Percentiles rank a stretch among this genome's conserved stretches.
phyloP scores from a whole-genome alignment of 2,329 filamentous ascomycete genomes.

The Cytospora piceicola region DNA sequence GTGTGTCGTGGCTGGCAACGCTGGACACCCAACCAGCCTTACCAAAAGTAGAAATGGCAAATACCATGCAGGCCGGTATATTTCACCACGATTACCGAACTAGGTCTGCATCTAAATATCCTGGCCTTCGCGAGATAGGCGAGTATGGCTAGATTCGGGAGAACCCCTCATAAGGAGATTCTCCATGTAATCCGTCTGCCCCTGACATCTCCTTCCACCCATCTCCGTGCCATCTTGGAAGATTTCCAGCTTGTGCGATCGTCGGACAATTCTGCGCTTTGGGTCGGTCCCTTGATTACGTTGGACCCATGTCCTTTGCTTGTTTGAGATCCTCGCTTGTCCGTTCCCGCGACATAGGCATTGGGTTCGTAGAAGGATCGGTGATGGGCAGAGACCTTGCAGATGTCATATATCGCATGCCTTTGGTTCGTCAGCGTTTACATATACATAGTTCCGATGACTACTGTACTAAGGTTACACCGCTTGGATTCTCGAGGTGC shows the following conservation, averaged over 20 bases:
- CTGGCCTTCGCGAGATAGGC: slow-evolving; percentile 22
- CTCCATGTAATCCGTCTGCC: background rate
- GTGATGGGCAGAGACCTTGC: slow-evolving; percentile 8
- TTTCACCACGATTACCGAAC: background rate
- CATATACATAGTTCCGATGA: slow-evolving; percentile 2
- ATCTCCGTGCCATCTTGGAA: background rate
- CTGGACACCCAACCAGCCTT: background rate
- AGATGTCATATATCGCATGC: slow-evolving; percentile 22
- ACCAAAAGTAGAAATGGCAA: background rate
- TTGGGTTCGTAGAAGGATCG: slow-evolving; percentile 1
- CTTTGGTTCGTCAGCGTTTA: slow-evolving; percentile 11
- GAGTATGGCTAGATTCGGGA: slow-evolving; percentile 9
- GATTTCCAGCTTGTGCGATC: slow-evolving; percentile 4
- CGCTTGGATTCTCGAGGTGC: slow-evolving; percentile 6
- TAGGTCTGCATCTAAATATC: slow-evolving; percentile 20
- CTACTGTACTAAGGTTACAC: slow-evolving; percentile 10
- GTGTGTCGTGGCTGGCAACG: background rate
- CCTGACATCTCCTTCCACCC: background rate
- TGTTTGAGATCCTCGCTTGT: slow-evolving; percentile 1
- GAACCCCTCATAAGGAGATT: background rate
- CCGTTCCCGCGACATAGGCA: background rate
- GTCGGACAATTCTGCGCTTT: background rate
- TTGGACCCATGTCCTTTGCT: background rate
- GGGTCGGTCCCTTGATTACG: slow-evolving; percentile 1
- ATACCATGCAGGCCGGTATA: background rate